Conservation (phyloP, 2,329 filamentous ascomycete species). For the Clarireedia hainanense region DNA sequence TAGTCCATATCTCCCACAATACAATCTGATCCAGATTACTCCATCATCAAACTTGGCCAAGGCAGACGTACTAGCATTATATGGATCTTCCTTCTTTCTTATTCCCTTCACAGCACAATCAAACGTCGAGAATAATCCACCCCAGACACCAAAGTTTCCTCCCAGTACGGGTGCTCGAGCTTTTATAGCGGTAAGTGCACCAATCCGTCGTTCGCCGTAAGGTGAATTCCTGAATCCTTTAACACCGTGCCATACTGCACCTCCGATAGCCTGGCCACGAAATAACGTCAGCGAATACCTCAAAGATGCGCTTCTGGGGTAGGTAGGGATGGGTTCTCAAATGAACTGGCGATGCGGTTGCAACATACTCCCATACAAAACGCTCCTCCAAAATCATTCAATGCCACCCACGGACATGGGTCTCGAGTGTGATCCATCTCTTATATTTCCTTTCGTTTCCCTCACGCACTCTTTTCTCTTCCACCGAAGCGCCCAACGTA, state of each 20-base stretch:
- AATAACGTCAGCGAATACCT: conserved; percentile 15
- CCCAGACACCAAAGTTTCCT: conserved; percentile 98
- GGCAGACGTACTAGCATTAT: conserved; percentile 65
- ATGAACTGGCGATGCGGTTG: conserved; percentile 8
- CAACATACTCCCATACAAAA: conserved; percentile 87
- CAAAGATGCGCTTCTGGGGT: not conserved
- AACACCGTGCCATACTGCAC: conserved; percentile 91
- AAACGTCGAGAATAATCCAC: conserved; percentile 89
- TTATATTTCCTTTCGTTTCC: conserved; percentile 14
- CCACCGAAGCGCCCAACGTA: no score
- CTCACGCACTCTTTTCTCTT: no score
- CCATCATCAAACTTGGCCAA: no score
- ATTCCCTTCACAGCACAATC: conserved; percentile 95
- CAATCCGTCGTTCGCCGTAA: conserved; percentile 91
- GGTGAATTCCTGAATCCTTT: conserved; percentile 89
- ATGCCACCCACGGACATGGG: conserved; percentile 91
- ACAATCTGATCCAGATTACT: not conserved
- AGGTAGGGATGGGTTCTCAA: not conserved
- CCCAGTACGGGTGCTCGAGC: conserved; percentile 91
- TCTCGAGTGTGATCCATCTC: conserved; percentile 92
- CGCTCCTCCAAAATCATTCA: conserved; percentile 96
- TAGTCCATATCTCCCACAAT: not conserved
- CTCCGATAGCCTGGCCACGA: conserved; percentile 55
- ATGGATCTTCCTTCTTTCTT: conserved; percentile 94
- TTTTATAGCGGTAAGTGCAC: conserved; percentile 94